Base-by-base conservation (phyloP, 768 basidiomycete species). In the Trichaptum fuscoviolaceum region DNA sequence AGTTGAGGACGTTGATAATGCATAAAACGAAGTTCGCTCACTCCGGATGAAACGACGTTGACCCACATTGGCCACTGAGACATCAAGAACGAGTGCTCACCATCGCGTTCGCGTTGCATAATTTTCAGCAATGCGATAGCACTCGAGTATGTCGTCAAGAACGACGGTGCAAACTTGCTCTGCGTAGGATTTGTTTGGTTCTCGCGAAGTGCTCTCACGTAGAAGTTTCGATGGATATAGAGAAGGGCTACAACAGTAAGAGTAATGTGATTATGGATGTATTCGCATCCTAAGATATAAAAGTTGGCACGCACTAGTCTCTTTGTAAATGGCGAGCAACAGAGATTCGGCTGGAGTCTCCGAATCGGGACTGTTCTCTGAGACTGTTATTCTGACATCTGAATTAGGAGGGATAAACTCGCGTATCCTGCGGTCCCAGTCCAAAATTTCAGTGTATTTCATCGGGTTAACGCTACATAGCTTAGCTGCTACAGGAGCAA, bases 391-490 rank as follows among this genome's bases (percentile, higher is more conserved):
- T 3, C 30, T 30, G 42, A 15, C 15, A 15, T 12, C 42, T 4
- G 20, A 52, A 52, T 52, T 30, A 30, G 30, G 42, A 52, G 42
- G 42, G 42, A 52, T 52, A 52, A 52, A 52, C 42, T 87, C 80
- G 25, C 89, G 82, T 26, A 87, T 82, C 35, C 71, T 76, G 20
- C 73, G 77, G 71, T 91, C 89, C 57, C 89, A 78, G 62, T 77
- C 76, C 25, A 88, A 67, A 64, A 89, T 81, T 12, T 78, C 79
- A 62, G 74, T 66, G 73, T 90, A 91, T 27, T 81, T 84, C 0
- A 89, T 89, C 2, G 87, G 78, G 67, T 89, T 86, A 0, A 89
- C 83, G 0, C 85, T 86, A 35, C 90, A 75, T 0, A 89, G 89
- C 15, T 83, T 82, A 6, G 83, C 75, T 0, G 85, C 82, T 5